These are phyloP conservation scores for Coemansia sp. DNA, from an alignment of 192 early-diverging fungal genomes.

Conservation along the genomic window DNA sequence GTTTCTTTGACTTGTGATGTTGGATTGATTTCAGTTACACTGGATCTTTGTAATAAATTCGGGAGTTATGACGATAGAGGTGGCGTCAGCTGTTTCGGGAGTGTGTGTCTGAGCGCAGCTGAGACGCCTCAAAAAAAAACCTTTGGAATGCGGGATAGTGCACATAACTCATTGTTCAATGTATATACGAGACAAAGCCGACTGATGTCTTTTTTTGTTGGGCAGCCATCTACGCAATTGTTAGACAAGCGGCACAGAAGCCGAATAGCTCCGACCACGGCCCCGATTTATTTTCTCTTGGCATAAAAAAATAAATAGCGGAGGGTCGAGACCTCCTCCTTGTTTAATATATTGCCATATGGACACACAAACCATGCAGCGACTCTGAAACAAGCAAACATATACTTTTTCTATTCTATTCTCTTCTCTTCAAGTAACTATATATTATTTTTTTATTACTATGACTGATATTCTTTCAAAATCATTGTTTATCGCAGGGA, in stretches of 20 bases:
- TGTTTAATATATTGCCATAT: neutral
- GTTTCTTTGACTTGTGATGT: neutral
- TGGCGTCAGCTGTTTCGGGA: neutral
- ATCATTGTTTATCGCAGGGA: constrained; percentile 11
- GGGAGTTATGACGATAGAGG: neutral
- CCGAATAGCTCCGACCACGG: constrained; percentile 4
- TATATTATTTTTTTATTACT: neutral
- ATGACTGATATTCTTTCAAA: constrained; percentile 35
- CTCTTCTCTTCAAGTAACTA: neutral
- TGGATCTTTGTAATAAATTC: neutral
- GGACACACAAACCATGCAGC: neutral
- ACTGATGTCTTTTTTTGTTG: neutral
- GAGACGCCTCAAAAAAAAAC: neutral
- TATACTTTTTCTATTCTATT: neutral
- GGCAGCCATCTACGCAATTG: neutral
- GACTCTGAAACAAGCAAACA: neutral
- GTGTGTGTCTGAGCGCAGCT: constrained; percentile 8
- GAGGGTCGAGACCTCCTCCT: neutral
- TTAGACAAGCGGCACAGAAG: neutral
- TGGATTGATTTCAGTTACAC: too few species aligned
- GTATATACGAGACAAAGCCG: neutral
- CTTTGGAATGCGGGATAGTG: constrained; percentile 9
- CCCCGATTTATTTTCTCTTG: neutral
- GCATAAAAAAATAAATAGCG: neutral
- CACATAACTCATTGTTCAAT: neutral